Evolutionary conservation across 768 basidiomycete genomes (phyloP).

Genomic region (Suillus occidentalis): DNA sequence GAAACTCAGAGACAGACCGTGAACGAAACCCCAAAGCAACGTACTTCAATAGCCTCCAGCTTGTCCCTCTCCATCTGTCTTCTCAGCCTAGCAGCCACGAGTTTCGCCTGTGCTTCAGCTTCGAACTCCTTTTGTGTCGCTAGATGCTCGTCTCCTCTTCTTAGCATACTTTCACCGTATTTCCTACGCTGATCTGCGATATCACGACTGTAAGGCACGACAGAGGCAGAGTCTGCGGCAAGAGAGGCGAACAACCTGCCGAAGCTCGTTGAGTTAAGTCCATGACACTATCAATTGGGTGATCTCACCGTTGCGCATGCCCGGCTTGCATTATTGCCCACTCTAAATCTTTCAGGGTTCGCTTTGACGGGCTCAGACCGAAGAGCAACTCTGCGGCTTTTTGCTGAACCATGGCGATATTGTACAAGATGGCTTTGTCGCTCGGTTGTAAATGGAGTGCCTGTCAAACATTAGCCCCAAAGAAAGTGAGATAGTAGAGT

Average conservation of each 20-base stretch:
- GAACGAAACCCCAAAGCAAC: conserved; percentile 20
- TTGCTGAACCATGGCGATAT: conserved; percentile 98
- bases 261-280: conserved; percentile 3
- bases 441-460: conserved; percentile 80
- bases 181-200: conserved; percentile 87
- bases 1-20: background rate
- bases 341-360: conserved; percentile 78
- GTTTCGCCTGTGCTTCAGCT: conserved; percentile 63
- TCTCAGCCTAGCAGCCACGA: conserved; percentile 73
- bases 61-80: conserved; percentile 79
- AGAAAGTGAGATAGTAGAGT: background rate
- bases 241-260: conserved; percentile 80
- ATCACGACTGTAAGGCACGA: conserved; percentile 81
- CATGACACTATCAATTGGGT: background rate
- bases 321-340: conserved; percentile 76
- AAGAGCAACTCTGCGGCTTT: conserved; percentile 92
- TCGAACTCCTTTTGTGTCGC: conserved; percentile 71
- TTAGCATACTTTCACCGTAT: conserved; percentile 86
- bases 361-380: conserved; percentile 67
- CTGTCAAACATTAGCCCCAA: conserved; percentile 39
- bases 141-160: conserved; percentile 80
- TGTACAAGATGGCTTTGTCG: conserved; percentile 91
- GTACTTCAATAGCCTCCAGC: conserved; percentile 64
- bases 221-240: conserved; percentile 65
- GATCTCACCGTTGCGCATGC: conserved; percentile 79